Evolutionary conservation across 345 rosid genomes (phyloP), one percentile per base, ranked within the genome.

Genomic region (Gynandropsis gynandra): DNA sequence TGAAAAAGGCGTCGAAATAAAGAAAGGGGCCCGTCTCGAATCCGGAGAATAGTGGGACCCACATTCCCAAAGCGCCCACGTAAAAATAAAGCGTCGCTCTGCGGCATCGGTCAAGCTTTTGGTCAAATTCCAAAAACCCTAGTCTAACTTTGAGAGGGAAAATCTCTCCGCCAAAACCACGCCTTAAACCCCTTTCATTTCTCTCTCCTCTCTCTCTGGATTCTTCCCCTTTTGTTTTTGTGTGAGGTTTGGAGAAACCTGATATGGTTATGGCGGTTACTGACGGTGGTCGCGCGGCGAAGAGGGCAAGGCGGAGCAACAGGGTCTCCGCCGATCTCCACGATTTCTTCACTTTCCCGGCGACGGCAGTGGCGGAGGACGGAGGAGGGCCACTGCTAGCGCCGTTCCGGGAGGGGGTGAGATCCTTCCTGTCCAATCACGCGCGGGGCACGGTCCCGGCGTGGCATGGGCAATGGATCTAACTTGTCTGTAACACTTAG

Each of bases 251-350:
- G 5, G 4, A 56, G 42, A 54, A 46, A 38, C 0, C 16, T 39
- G 13, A 7, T 54, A 59, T 54, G 42, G 48, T 48, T 32, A 51
- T 61, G 63, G 63, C 52, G 63, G 69, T 62, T 50, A 61, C 42
- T 64, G 63, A 63, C 58, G 67, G 49, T 44, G 59, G 50, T 64
- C 64, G 83, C 50, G 78, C 85, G 5, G 42, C 72, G 15, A 81
- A 84, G 67, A 69, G 82, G 45, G 66, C 68, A 32, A 74, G 64
- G 39, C 62, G 79, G 36, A 69, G 61, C 72, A 63, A 39, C 64
- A 58, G 81, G 21, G 52, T 79, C 62, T 74, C 78, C 5, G 81
- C 85, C 27, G 76, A 75, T 64, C 74, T 68, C 34, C 52, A 69
- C 67, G 76, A 77, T 52, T 70, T 84, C 47, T 56, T 59, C 21